phyloP scores from a whole-genome alignment of 2,329 filamentous ascomycete species.

The Ceratocystis smalleyi region DNA sequence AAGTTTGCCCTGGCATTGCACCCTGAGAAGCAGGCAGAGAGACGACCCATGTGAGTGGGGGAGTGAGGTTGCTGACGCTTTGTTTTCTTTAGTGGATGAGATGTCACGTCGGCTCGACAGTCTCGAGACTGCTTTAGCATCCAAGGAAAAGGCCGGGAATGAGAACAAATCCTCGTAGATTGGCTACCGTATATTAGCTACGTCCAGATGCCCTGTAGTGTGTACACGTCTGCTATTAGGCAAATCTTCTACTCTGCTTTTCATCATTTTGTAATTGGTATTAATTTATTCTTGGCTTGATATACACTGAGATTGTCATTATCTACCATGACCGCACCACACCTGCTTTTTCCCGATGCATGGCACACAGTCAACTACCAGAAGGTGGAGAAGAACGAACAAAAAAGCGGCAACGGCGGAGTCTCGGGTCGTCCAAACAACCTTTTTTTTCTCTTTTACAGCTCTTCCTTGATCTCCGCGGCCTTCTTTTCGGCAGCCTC shows the following conservation, averaged over 20 bases:
- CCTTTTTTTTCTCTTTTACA: conserved; percentile 37
- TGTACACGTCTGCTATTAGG: neutral
- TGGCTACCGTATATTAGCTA: neutral
- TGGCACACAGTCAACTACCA: neutral
- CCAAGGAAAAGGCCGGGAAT: conserved; percentile 33
- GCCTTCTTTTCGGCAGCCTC: conserved; percentile 23
- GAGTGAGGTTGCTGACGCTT: conserved; percentile 39
- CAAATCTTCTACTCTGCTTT: neutral
- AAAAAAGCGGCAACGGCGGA: neutral
- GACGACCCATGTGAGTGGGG: conserved; percentile 30
- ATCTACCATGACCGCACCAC: neutral
- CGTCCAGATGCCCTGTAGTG: neutral
- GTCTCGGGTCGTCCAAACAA: neutral
- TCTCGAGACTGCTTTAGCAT: conserved; percentile 57
- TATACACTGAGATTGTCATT: neutral
- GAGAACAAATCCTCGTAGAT: conserved; percentile 24
- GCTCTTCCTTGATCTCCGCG: conserved; percentile 45
- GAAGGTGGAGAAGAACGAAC: neutral
- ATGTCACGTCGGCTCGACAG: conserved; percentile 79
- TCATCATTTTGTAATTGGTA: neutral
- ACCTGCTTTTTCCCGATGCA: neutral
- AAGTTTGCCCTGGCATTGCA: neutral
- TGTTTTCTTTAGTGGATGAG: conserved; percentile 57
- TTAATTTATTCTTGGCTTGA: conserved; percentile 3
- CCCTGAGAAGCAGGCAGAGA: neutral